These are phyloP conservation scores for Rugiboletus extremiorientalis DNA, from an alignment of 1,284 basidiomycete species.

Conservation along the genomic window DNA sequence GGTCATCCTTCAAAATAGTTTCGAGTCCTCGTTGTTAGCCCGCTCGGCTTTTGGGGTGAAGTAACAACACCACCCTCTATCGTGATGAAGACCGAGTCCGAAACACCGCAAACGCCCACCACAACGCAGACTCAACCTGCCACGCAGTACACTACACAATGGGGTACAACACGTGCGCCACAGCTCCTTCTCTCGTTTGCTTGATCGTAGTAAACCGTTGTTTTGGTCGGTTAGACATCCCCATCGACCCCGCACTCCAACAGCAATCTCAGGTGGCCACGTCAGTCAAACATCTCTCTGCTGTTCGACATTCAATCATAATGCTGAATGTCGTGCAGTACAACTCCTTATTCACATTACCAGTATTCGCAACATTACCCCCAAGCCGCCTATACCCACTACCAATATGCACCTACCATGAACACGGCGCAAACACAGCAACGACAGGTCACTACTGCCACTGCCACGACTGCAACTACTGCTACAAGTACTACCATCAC, in stretches of 20 bases:
- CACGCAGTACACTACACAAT: slow-evolving; percentile 38
- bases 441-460: slow-evolving; percentile 25
- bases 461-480: slow-evolving; percentile 19
- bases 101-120: slow-evolving; percentile 35
- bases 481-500: slow-evolving; percentile 22
- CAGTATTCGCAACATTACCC: slow-evolving; percentile 54
- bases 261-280: slow-evolving; percentile 53
- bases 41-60: too few species aligned
- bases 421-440: slow-evolving; percentile 31
- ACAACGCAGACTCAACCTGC: slow-evolving; percentile 28
- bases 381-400: slow-evolving; percentile 51
- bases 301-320: neutral
- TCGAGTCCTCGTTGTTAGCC: neutral
- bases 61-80: neutral
- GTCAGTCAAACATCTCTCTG: slow-evolving; percentile 29
- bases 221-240: slow-evolving; percentile 47
- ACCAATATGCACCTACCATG: slow-evolving; percentile 44
- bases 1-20: neutral
- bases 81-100: slow-evolving; percentile 38
- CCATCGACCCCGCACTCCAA: slow-evolving; percentile 69
- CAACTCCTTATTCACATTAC: slow-evolving; percentile 45
- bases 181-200: neutral
- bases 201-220: slow-evolving; percentile 1
- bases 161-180: slow-evolving; percentile 43
- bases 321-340: slow-evolving; percentile 27